phyloP scores from a whole-genome alignment of 108 stramenopile genomes.

The Hondaea fermentalgiana region DNA sequence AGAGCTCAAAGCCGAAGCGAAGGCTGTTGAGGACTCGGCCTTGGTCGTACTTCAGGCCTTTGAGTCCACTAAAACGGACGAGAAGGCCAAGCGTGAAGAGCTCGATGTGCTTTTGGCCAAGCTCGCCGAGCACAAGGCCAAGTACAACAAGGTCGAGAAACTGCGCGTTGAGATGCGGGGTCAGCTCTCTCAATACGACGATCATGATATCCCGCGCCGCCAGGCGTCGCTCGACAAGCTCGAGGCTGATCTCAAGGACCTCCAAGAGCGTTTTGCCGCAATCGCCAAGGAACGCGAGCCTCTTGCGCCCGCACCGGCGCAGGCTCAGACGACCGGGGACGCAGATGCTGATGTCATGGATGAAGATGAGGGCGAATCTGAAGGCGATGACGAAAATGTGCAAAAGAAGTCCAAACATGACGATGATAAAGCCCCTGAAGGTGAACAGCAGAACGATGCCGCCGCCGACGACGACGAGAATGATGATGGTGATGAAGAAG shows the following conservation, averaged over 20 bases:
- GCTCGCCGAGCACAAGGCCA: constrained; percentile 56
- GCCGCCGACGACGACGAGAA: not conserved
- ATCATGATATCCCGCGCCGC: not conserved
- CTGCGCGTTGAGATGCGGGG: constrained; percentile 66
- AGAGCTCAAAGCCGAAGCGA: constrained; percentile 40
- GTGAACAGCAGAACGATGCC: not conserved
- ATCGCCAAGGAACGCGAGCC: constrained; percentile 44
- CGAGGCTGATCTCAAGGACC: constrained; percentile 56
- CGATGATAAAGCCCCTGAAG: not conserved
- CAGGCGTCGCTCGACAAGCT: constrained; percentile 33
- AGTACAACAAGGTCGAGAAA: constrained; percentile 58
- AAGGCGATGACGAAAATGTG: constrained; percentile 32
- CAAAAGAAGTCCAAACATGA: too few relatives aligned
- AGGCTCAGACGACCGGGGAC: too few relatives aligned
- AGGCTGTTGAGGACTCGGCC: constrained; percentile 22
- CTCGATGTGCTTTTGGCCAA: constrained; percentile 51
- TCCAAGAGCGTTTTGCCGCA: constrained; percentile 44
- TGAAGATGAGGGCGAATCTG: constrained; percentile 39
- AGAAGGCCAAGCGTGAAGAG: constrained; percentile 24
- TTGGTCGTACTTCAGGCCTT: not conserved
- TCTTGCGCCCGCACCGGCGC: not conserved
- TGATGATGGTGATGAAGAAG: constrained; percentile 18
- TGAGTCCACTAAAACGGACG: constrained; percentile 38
- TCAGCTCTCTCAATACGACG: not conserved
- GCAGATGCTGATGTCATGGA: constrained; percentile 24